Conservation (phyloP, 164 flowering plant species). For the Dillenia turbinata region DNA sequence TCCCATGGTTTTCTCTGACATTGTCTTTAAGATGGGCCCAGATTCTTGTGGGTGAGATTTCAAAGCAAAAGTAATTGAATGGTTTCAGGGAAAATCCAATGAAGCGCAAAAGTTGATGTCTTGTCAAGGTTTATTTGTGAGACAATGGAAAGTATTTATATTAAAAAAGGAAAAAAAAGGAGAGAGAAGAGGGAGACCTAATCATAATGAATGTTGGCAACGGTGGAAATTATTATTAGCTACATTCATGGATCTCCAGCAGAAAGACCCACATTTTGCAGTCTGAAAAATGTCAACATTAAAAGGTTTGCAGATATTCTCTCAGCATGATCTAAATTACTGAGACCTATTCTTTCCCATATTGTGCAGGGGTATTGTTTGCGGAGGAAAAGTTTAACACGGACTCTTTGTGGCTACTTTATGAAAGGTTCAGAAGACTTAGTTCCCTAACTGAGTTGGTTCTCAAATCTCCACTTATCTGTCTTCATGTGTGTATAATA, state of each 20-base stretch:
- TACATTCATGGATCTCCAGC: neutral
- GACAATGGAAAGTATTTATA: too few species aligned
- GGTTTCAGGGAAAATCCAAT: too few species aligned
- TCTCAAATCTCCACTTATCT: too few species aligned
- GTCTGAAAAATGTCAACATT: neutral
- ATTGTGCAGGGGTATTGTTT: slow-evolving; percentile 47
- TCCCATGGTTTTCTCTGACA: too few species aligned
- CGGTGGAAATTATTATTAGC: neutral
- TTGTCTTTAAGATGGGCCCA: too few species aligned
- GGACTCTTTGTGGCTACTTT: neutral
- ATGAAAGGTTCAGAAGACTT: neutral
- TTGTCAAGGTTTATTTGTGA: too few species aligned
- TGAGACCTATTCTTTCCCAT: neutral
- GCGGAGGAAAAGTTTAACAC: slow-evolving; percentile 31
- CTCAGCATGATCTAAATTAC: neutral
- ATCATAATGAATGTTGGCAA: neutral
- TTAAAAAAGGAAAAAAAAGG: too few species aligned
- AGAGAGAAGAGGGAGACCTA: too few species aligned
- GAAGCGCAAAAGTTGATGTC: too few species aligned
- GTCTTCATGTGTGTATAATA: too few species aligned
- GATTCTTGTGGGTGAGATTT: too few species aligned
- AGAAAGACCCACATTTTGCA: neutral
- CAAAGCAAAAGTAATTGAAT: too few species aligned
- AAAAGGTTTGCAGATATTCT: neutral
- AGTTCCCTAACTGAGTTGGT: neutral